Evolutionary conservation across 352 stramenopile genomes (phyloP), one percentile per base, ranked within the genome.

Genomic region (Phytopythium delawarense): DNA sequence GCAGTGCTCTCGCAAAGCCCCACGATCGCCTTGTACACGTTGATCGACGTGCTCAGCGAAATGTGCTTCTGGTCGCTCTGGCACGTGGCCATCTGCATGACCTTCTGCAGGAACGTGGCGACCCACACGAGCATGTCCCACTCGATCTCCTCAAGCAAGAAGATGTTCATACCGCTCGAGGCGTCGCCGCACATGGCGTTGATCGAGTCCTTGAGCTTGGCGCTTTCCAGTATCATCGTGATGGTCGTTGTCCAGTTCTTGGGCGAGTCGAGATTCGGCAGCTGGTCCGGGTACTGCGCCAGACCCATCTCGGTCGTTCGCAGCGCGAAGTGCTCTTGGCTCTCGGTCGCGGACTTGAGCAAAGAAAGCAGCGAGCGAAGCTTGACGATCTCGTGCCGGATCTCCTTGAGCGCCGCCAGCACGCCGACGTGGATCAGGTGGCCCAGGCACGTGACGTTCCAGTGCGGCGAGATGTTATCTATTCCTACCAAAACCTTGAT

Each of bases 61-160:
- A 92, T 89, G 65, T 89, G 82, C 55, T 89, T 88, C 63, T 87
- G 67, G 63, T 88, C 80, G 55, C 82, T 89, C 61, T 92, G 82
- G 34, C 82, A 92, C 30, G 82, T 92, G 9, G 80, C 76, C 75
- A 92, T 86, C 39, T 89, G 77, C 66, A 92, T 84, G 64, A 79
- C 88, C 62, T 92, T 90, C 58, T 89, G 74, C 49, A 92, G 50
- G 59, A 92, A 92, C 7, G 77, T 85, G 25, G 80, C 80, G 25
- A 88, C 81, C 75, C 77, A 88, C 16, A 85, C 70, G 35, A 92
- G 72, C 59, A 92, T 51, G 52, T 92, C 82, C 82, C 82, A 92
- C 70, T 92, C 82, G 57, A 84, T 88, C 57, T 90, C 82, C 61
- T 89, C 79, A 45, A 92, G 61, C 58, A 89, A 40, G 54, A 89